Evolutionary conservation across 352 stramenopile species (phyloP), one percentile per base, ranked within the genome.

Genomic region (Globisporangium spiculum): DNA sequence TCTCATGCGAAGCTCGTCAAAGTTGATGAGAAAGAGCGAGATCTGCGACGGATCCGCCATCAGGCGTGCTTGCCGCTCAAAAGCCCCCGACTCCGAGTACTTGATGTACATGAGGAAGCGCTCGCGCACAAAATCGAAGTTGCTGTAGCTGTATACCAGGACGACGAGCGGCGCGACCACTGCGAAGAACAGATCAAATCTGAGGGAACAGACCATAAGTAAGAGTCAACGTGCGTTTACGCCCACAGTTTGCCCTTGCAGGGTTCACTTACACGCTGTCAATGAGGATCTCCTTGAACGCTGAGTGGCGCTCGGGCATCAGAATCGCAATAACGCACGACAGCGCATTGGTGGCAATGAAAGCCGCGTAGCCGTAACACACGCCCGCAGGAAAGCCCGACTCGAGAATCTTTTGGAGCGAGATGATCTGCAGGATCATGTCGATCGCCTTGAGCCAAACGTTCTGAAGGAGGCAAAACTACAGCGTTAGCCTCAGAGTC

Each of bases 121-220:
- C 2, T 71, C 55, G 6, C 71, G 75, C 50, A 80, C 68, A 38
- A 82, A 78, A 4, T 75, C 48, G 50, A 82, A 82, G 32, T 73
- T 71, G 24, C 61, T 7, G 44, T 75, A 77, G 62, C 75, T 75
- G 34, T 76, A 82, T 0, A 74, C 30, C 0, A 82, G 62, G 2
- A 79, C 63, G 2, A 64, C 3, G 41, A 84, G 75, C n/a, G 77
- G 75, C 10, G 70, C 75, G 0, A 68, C 20, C n/a, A 84, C 67
- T n/a, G 77, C 71, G 20, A 72, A 70, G 38, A 77, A 58, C 55
- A 84, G 30, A 26, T 79, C 77, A 38, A 82, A 82, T 3, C 77
- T 84, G 50, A 32, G 27, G 27, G 16, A 38, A 48, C 26, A 38
- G 2, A 66, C 27, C n/a, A 16, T 0, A 26, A 7, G 27, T 12